A percentile compares a stretch with the other conserved stretches of the same genome.
Evolutionary conservation across 441 rosid species (phyloP).

Genomic region (Adansonia madagascariensis): DNA sequence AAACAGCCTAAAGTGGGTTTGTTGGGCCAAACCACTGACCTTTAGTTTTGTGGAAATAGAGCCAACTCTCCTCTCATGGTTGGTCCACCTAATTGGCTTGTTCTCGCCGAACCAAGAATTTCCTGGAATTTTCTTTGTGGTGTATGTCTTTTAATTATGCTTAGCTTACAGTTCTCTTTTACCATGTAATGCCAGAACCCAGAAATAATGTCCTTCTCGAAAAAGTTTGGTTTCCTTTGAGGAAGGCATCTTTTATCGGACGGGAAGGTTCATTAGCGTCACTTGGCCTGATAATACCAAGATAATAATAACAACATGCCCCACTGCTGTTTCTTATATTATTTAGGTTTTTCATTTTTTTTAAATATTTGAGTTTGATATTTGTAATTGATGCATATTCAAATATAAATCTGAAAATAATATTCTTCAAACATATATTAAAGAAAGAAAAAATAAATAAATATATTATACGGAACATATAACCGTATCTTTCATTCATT

Average conservation of each 20-base stretch:
- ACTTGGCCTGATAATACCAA: neutral
- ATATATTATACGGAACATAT: too few species aligned
- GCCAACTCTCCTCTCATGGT: neutral
- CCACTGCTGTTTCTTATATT: too few species aligned
- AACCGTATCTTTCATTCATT: too few species aligned
- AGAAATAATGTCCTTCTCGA: neutral
- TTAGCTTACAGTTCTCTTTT: too few species aligned
- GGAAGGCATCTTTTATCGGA: neutral
- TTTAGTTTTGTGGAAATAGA: neutral
- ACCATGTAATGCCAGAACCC: neutral
- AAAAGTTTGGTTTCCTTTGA: neutral
- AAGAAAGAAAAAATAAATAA: too few species aligned
- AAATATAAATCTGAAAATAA: too few species aligned
- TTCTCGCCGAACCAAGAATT: neutral
- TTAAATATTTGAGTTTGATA: too few species aligned
- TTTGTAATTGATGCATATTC: too few species aligned
- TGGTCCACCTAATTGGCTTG: neutral
- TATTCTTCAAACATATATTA: too few species aligned
- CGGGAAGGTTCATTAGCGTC: neutral
- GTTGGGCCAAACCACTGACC: conserved; percentile 27
- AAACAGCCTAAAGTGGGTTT: conserved; percentile 15
- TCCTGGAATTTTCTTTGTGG: neutral
- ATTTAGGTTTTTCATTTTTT: too few species aligned
- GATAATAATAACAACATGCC: neutral
- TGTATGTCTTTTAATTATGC: too few species aligned